A percentile compares a stretch with the other conserved stretches of the same genome.
phyloP scores from a whole-genome alignment of 176 grass and related monocot species.

The Bolboschoenus planiculmis region DNA sequence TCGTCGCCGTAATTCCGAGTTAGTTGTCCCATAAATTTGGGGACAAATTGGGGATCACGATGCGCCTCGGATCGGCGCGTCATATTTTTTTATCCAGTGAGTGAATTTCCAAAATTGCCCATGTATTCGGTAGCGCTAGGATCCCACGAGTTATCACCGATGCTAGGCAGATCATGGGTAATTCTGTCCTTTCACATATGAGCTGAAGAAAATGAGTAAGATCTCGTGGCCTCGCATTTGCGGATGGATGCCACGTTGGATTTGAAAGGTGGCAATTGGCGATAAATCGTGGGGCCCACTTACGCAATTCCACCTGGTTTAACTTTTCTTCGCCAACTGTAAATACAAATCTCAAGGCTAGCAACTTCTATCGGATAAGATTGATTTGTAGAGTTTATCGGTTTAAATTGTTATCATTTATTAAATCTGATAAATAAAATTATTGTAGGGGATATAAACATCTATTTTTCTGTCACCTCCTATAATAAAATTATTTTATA shows the following conservation, averaged over 20 bases:
- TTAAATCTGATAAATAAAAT: background rate
- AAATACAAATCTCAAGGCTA: background rate
- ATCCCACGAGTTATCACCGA: too few species aligned
- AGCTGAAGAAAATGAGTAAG: background rate
- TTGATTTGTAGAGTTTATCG: background rate
- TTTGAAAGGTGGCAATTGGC: background rate
- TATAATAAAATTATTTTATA: background rate
- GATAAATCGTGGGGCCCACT: background rate
- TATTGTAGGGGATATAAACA: background rate
- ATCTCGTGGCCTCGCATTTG: background rate
- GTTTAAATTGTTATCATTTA: background rate
- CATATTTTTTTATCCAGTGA: too few species aligned
- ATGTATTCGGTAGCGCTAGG: background rate
- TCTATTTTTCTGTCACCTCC: background rate
- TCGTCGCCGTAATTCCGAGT: too few species aligned
- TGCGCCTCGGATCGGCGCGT: too few species aligned
- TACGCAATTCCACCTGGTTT: background rate
- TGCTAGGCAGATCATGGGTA: background rate
- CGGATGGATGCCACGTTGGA: constrained; percentile 6
- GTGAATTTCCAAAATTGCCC: background rate
- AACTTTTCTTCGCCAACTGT: background rate
- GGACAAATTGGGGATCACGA: too few species aligned
- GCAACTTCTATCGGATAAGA: background rate
- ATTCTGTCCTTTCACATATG: background rate
- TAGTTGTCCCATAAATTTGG: too few species aligned